Base-by-base conservation (phyloP, 2,329 filamentous ascomycete species). In the Calonectria montana region DNA sequence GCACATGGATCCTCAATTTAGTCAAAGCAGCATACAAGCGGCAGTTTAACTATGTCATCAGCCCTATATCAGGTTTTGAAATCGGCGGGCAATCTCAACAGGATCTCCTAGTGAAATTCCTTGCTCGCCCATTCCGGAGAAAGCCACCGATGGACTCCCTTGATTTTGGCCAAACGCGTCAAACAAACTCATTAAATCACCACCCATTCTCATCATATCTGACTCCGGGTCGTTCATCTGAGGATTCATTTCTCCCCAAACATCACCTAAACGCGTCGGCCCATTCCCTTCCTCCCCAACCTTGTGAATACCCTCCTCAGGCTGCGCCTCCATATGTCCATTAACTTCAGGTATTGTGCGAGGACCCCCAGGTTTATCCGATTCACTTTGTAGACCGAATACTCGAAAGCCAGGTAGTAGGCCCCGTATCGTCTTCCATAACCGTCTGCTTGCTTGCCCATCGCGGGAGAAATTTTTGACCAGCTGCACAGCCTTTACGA, bases 351-450 rank as follows among this genome's bases (percentile, higher is more conserved):
- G 16, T 3, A 64, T 55, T 13, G 23, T 31, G 29, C 39, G 37
- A 18, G 45, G 4, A 37, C n/a, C 67, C 2, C 50, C 18, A 4
- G 69, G 66, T 21, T 73, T 66, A 2, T 65, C 75, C 0, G 75
- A 76, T 2, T 66, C 50, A 12, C 72, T 59, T 4, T 76, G 72
- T 13, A 82, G 61, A 0, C 78, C 79, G 2, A 83, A 73, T 1
- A 73, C 76, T 23, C 73, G 77, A 31, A 84, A 74, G 0, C 81
- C 74, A 0, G 83, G 82, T 3, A 84, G 74, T 37, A 84, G 65
- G 0, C 80, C 80, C 0, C 80, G 75, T 8, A 85, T 83, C 12
- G 78, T 83, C 31, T 81, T 82, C 83, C 82, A 85, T 2, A 83
- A 69, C 2, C 84, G 71, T 1, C 79, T 77, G 25, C 82, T 84